Evolutionary conservation across 1,139 yeast genomes (phyloP), one percentile per base, ranked within the genome.

Genomic region (Candida sp.): DNA sequence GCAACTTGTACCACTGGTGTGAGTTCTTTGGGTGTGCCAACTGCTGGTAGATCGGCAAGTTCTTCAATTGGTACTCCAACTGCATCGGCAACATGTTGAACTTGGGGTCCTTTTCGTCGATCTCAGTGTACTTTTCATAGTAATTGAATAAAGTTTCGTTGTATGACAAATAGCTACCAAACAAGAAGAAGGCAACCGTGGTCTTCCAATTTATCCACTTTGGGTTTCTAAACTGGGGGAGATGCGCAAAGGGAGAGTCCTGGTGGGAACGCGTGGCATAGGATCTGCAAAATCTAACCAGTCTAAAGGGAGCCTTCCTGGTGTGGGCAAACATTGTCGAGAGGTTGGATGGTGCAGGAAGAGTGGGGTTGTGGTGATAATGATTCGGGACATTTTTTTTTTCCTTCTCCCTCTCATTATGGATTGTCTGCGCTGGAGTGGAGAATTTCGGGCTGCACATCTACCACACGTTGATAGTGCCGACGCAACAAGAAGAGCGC

Each of bases 21-120:
- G 75, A 69, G n/a, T 66, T 61, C 28, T 58, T 63, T 5, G 77
- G 70, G 48, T 75, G 77, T 0, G 68, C 62, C 46, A 86, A 67
- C 49, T 75, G 62, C 54, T 80, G 72, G 48, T 83, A 87, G 1
- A 87, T 66, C 0, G 85, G 83, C 47, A 89, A 67, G 5, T 73
- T 65, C 47, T 78, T 75, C 51, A 88, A 67, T 52, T 84, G 72
- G 46, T 70, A 68, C 54, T 80, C 83, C 49, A 88, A 58, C 50
- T 65, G 66, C 22, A 66, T 53, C 0, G 70, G 63, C 22, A 63
- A 49, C 6, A 67, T 44, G 1, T 56, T 61, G 25, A 53, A 53
- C 26, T 46, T 39, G 3, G 49, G 51, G 48, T 66, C 63, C 2
- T 55, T 58, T 32, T 64, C 68, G 52, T 67, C 69, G 9, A 62